These are phyloP conservation scores for Fusarium chuoi DNA, from an alignment of 2,329 filamentous ascomycete species.

Conservation along the genomic window DNA sequence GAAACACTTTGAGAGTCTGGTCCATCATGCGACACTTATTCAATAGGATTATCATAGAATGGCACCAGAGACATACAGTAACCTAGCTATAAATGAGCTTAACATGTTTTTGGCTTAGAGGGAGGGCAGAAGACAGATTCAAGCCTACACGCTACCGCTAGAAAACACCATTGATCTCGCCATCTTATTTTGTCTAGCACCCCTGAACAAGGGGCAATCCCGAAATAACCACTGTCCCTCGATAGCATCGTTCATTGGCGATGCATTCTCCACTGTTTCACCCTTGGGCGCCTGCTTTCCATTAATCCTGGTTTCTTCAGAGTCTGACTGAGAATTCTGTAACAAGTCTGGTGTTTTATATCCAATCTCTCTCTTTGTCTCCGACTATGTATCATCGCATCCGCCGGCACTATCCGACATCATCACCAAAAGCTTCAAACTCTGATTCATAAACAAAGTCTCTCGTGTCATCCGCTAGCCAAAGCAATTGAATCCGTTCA, in stretches of 20 bases:
- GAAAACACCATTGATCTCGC: background rate
- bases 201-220: slow-evolving; percentile 25
- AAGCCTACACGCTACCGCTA: background rate
- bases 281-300: slow-evolving; percentile 14
- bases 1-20: slow-evolving; percentile 22
- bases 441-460: slow-evolving; percentile 2
- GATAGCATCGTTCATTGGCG: slow-evolving; percentile 24
- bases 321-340: slow-evolving; percentile 20
- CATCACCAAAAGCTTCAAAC: background rate
- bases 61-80: slow-evolving; percentile 3
- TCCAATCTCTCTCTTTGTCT: background rate
- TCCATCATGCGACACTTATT: slow-evolving; percentile 35
- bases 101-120: slow-evolving; percentile 4
- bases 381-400: background rate
- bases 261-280: slow-evolving; percentile 34
- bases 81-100: slow-evolving; percentile 20
- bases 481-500: background rate
- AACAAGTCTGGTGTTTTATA: slow-evolving; percentile 30
- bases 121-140: background rate
- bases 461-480: background rate
- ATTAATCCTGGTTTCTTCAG: slow-evolving; percentile 16
- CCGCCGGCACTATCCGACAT: background rate
- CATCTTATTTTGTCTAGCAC: background rate
- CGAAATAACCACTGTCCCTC: slow-evolving; percentile 25
- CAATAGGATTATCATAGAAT: slow-evolving; percentile 12